phyloP scores from a whole-genome alignment of 78 protist genomes.

The Isochrysis galbana region DNA sequence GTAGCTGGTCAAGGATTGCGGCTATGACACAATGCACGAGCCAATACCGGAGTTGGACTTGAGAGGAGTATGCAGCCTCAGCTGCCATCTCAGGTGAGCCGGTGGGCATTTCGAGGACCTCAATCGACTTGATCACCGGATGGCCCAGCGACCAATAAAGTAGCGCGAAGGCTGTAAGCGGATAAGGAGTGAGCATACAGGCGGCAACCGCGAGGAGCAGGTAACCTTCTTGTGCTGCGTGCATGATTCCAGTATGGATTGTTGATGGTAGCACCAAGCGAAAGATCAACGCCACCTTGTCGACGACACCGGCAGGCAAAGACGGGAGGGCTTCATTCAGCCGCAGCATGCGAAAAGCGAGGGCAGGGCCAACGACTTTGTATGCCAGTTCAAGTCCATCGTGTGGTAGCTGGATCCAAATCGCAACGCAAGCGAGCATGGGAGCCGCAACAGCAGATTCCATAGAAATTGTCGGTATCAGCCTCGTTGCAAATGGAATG shows the following conservation, averaged over 20 bases:
- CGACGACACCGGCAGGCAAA: background rate
- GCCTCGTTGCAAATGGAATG: background rate
- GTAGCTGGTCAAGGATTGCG: background rate
- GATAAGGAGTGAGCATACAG: background rate
- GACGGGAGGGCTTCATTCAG: background rate
- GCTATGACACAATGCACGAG: background rate
- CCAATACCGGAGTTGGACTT: background rate
- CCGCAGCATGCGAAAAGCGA: background rate
- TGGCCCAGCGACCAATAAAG: background rate
- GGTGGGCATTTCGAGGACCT: background rate
- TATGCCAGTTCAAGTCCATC: background rate
- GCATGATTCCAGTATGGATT: background rate
- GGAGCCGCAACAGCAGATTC: background rate
- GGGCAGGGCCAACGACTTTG: background rate
- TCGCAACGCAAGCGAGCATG: background rate
- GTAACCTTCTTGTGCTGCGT: background rate
- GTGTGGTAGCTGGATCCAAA: background rate
- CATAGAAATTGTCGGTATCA: background rate
- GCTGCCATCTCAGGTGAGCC: background rate
- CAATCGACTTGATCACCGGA: background rate
- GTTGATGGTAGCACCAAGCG: background rate
- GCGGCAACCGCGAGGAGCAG: background rate
- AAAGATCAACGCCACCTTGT: background rate
- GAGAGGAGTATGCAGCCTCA: background rate
- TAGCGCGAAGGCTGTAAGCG: background rate